Base-by-base conservation (phyloP, 2,329 filamentous ascomycete species). In the Ophiocordyceps robertsii region DNA sequence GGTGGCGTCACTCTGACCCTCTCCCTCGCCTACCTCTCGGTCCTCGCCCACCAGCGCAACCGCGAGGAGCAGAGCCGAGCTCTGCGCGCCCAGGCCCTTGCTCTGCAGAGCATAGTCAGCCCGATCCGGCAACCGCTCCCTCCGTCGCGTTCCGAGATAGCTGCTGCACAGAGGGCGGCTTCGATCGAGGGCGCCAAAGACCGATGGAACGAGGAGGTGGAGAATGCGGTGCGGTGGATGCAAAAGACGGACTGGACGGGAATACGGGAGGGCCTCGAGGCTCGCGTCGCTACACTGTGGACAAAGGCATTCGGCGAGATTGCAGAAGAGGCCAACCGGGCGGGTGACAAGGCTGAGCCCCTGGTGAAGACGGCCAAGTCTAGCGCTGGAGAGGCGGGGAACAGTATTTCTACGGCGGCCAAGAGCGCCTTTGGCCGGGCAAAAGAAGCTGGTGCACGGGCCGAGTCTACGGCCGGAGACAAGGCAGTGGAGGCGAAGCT, bases 1-100 rank as follows among this genome's bases (percentile, higher is more conserved):
- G 80, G 83, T 56, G 84, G 84, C 51, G 75, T 86, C 43, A 82
- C 84, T 49, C 68, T 90, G 46, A 88, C 84, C 39, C 75, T 85
- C 46, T 80, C 79, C 37, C 56, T 84, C 46, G 75, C 84, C 53
- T 89, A 87, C 62, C 69, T 89, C 43, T 77, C 80, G 39, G 65
- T 85, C 30, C 72, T 82, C 55, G 67, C 81, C 17, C 83, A 89
- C 64, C 75, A 80, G 52, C 75, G 75, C 48, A 82, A 75, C 57
- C 80, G 84, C 51, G 67, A 75, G 53, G 58, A 66, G 21, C 77
- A 81, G 57, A 67, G 70, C 51, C 66, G 70, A 48, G 53, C 70
- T 44, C 66, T 82, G 8, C 75, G 74, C 51, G 64, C 71, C 33
- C 77, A 81, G 53, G 67, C 72, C 39, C 63, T 67, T 48, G 62